Evolutionary conservation across 495 filamentous ascomycete genomes (phyloP), one percentile per base, ranked within the genome.

Genomic region (Tuber brumale): DNA sequence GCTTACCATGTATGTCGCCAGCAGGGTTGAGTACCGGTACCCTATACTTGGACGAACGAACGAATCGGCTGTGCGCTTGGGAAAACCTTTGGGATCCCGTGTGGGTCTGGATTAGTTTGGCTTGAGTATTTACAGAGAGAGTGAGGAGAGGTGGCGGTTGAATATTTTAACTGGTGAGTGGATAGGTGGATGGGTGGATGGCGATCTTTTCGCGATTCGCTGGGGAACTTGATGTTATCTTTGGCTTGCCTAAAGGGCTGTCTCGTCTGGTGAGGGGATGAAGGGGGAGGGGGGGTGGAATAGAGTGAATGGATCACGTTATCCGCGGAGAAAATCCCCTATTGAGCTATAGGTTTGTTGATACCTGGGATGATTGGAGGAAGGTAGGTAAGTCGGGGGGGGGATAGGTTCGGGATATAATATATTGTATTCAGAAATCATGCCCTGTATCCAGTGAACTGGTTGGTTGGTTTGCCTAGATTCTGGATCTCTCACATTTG

Each of bases 401-500:
- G n/a, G 12, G 23, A 8, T 27, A n/a, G 23, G n/a, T 61, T 31
- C 10, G 51, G 51, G n/a, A 61, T 61, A 61, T 61, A 12, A 61
- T 57, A 57, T 31, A 66, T 35, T 35, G 35, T 35, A 4, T 31
- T 35, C 57, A 31, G 48, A 16, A 23, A 66, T 66, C 57, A 31
- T 27, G 27, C 57, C 57, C 16, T 66, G 16, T 66, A 66, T 66
- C 27, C 0, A 18, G n/a, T 18, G n/a, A 2, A 18, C 7, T 35
- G 57, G 57, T 31, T 66, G 57, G 46, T 9, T 51, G 46, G 46
- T 51, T n/a, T 3, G 57, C 5, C 27, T 3, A 35, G 57, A 66
- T 66, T 14, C 57, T 16, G 57, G 57, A 66, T 66, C 57, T 61
- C 51, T 66, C 57, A 18, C 57, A 66, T 66, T 66, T 66, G n/a